phyloP scores from a whole-genome alignment of 331 rosid species.

The Malus hybrid region DNA sequence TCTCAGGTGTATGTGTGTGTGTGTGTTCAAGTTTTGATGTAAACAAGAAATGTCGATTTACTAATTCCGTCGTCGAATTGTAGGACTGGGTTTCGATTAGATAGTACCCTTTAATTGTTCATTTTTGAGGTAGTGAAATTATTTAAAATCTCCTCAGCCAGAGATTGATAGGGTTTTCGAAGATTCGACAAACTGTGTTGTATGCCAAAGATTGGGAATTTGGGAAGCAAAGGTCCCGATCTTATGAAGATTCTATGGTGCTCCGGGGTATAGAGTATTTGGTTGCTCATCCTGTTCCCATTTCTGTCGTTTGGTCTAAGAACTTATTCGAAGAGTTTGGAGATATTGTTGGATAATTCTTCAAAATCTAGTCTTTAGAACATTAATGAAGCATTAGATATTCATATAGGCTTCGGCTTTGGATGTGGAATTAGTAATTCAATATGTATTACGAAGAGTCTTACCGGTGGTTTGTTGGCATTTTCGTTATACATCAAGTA shows the following conservation, averaged over 20 bases:
- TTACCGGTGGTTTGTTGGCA: not conserved
- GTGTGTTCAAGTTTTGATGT: not conserved
- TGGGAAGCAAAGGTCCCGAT: not conserved
- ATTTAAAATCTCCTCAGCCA: not conserved
- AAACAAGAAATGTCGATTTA: not conserved
- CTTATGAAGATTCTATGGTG: not conserved
- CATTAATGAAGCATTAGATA: not conserved
- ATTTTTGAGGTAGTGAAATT: too few species aligned
- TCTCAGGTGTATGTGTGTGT: not conserved
- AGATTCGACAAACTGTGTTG: not conserved
- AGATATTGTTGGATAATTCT: not conserved
- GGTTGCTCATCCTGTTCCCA: not conserved
- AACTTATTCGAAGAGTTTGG: not conserved
- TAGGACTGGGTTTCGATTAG: not conserved
- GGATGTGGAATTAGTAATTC: not conserved
- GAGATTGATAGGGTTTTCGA: too few species aligned
- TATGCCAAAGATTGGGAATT: not conserved
- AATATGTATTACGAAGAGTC: not conserved
- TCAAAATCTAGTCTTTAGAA: not conserved
- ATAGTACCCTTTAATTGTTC: not conserved
- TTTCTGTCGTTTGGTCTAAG: not conserved
- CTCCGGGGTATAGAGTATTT: too few species aligned
- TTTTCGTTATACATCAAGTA: too few species aligned
- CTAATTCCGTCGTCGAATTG: not conserved
- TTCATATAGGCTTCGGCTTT: not conserved